Conservation (phyloP, 108 stramenopile species). For the Skeletonema grethae region DNA sequence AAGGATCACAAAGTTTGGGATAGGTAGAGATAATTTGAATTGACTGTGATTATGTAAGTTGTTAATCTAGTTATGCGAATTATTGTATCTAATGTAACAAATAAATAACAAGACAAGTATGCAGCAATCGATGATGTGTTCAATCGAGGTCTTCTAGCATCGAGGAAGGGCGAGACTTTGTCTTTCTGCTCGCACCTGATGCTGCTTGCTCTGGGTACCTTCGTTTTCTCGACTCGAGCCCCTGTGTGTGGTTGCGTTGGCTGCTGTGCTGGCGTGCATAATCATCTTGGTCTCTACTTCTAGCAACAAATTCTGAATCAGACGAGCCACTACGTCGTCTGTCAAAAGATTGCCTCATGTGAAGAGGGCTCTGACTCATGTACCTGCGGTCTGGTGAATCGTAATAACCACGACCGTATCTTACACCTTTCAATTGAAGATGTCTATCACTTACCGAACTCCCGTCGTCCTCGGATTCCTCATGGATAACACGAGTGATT, state of each 20-base stretch:
- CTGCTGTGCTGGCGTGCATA: neutral
- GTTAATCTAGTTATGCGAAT: neutral
- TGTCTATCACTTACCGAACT: conserved; percentile 1
- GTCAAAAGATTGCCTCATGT: neutral
- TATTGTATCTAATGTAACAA: neutral
- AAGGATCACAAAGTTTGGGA: neutral
- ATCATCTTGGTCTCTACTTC: neutral
- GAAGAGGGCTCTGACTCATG: neutral
- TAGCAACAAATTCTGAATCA: neutral
- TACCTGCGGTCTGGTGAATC: neutral
- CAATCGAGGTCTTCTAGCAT: conserved; percentile 7
- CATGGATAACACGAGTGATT: conserved; percentile 37
- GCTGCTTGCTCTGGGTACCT: neutral
- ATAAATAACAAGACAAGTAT: neutral
- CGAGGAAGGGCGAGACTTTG: neutral
- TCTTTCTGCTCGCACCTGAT: neutral
- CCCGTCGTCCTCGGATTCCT: conserved; percentile 37
- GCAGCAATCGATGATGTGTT: neutral
- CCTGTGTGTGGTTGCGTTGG: neutral
- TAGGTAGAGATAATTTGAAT: neutral
- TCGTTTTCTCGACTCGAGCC: neutral
- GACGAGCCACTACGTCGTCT: neutral
- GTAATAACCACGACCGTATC: neutral
- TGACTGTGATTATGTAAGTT: neutral
- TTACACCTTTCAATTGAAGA: neutral